Base-by-base conservation (phyloP, 2,329 filamentous ascomycete genomes). In the Aureobasidium sp. region DNA sequence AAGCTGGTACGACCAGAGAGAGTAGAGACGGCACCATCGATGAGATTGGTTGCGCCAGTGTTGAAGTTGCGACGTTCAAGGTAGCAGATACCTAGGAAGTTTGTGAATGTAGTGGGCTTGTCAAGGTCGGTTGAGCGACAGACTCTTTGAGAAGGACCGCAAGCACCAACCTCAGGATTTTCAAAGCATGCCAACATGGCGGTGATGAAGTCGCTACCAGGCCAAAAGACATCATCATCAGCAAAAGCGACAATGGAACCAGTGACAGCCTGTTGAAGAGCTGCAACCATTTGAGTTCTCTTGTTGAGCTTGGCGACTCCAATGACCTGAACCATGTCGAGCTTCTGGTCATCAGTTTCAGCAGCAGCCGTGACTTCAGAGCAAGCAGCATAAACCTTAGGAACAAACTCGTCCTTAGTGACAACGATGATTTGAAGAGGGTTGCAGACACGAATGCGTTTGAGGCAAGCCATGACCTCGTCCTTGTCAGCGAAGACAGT, bases 41-140 rank as follows among this genome's bases (percentile, higher is more conserved):
- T 72, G 7, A 78, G 74, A 63, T 81, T 83, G 7, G 80, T 81
- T 0, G 81, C 75, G 0, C 79, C 77, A 58, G 83, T 81, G 67
- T 87, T 84, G 69, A 81, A 87, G 67, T 86, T 86, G 69, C 86
- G 82, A 0, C 84, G 80, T 65, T 82, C 78, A 1, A 87, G 77
- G 67, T 86, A 86, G n/a, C 78, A 69, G 34, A 79, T 79, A 0
- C 81, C 83, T 21, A 86, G 73, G 67, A 84, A 78, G 70, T 86
- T 85, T 69, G 77, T 77, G 5, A 66, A 61, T 2, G 15, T 11
- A 29, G 48, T 52, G 25, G 36, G 29, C 58, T 80, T 16, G 64
- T 61, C 53, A 47, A 64, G 59, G 62, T 66, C 44, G 50, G 62
- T 62, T 1, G 73, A 72, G 2, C 81, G 77, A 6, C 73, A 71